Base-by-base conservation (phyloP, 768 basidiomycete genomes). In the Rossbeevera mucosa region DNA sequence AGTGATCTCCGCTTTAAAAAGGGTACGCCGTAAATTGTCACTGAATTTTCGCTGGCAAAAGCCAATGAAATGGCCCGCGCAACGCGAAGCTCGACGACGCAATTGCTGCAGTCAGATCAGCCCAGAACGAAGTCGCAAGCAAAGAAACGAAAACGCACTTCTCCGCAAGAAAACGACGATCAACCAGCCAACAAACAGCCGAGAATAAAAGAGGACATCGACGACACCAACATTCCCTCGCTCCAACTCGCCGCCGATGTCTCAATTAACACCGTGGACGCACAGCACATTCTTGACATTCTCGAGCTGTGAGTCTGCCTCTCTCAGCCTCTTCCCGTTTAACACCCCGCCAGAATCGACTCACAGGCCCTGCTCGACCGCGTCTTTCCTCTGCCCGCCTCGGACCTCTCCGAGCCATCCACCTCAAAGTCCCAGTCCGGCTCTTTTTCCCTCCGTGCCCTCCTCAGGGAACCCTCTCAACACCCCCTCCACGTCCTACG, bases 301-400 rank as follows among this genome's bases (percentile, higher is more conserved):
- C 78, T 87, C 51, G 74, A 80, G 58, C 71, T 74, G 83, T 84
- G 54, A 53, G 76, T 72, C 14, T 26, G 0, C 22, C 21, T 25
- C 12, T 2, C 18, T 22, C 33, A 12, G 36, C 46, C 5, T 24
- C 28, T 30, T 26, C 30, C 40, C 46, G n/a, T n/a, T n/a, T n/a
- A n/a, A 50, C 59, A 41, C 31, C 6, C 55, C 44, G 41, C 20
- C 63, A 88, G 86, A 59, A 71, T 81, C 54, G 90, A 92, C 66
- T 76, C 76, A 0, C 88, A 88, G 58, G 86, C 83, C 44, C 74
- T 92, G 5, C 81, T 92, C 9, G 88, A 91, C 74, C 85, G 89
- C 59, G 85, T 88, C 56, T 86, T 87, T 63, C 80, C 83, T 31
- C 71, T 83, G 21, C 72, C 73, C 20, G 64, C 72, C 48, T 56